Evolutionary conservation across 371 early-diverging fungal genomes (phyloP).

Genomic region (Fennellomyces sp.): DNA sequence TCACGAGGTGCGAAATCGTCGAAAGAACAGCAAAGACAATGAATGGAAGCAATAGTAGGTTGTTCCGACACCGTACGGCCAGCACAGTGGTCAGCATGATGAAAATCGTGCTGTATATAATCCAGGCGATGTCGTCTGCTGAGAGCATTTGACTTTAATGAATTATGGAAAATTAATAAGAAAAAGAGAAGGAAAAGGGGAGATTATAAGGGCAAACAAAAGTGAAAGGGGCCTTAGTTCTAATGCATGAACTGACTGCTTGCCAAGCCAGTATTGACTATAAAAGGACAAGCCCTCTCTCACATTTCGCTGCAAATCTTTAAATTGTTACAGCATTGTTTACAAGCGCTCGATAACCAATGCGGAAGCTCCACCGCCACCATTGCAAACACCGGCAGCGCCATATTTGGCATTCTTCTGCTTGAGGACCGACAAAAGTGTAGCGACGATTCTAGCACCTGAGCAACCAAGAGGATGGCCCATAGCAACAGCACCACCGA

Average conservation of each 20-base stretch:
- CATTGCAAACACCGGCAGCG: constrained; percentile 94
- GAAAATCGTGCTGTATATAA: constrained; percentile 28
- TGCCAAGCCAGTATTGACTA: constrained; percentile 1
- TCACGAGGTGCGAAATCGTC: constrained; percentile 12
- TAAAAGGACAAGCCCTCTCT: neutral
- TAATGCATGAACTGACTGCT: constrained; percentile 1
- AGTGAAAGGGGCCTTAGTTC: neutral
- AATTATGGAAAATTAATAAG: neutral
- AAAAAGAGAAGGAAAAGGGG: neutral
- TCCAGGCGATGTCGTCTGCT: constrained; percentile 34
- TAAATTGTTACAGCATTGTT: neutral
- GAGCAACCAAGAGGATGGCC: constrained; percentile 98
- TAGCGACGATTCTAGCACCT: constrained; percentile 92
- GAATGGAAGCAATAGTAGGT: constrained; percentile 32
- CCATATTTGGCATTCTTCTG: constrained; percentile 78
- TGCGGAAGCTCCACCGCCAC: constrained; percentile 94
- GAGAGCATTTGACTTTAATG: constrained; percentile 17
- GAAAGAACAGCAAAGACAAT: constrained; percentile 12
- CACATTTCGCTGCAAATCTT: no score
- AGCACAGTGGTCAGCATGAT: constrained; percentile 14
- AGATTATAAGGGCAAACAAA: neutral
- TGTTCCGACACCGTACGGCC: constrained; percentile 19
- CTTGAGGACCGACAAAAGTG: constrained; percentile 78
- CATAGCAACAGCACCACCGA: constrained; percentile 97
- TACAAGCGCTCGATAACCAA: constrained; percentile 74